Percentiles rank a stretch among this genome's conserved stretches.
Conservation (phyloP, 1,284 basidiomycete species). For the Sporisorium scitamineum region DNA sequence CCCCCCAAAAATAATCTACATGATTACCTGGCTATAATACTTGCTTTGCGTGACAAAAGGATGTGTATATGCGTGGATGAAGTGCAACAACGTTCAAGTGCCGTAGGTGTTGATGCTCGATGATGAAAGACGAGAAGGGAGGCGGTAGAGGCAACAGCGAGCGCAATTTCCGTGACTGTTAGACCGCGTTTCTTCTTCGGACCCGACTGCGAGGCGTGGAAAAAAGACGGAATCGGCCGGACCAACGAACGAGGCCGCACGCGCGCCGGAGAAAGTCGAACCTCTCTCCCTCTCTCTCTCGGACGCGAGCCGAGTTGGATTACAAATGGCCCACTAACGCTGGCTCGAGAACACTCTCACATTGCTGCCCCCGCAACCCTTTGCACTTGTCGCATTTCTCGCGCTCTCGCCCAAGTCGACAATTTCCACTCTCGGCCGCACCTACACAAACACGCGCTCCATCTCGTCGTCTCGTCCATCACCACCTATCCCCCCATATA, state of each 20-base stretch:
- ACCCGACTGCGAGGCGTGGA: neutral
- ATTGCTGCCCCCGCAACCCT: constrained; percentile 14
- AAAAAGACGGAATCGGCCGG: constrained; percentile 42
- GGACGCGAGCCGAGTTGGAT: constrained; percentile 11
- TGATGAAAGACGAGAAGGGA: neutral
- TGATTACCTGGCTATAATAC: constrained; percentile 38
- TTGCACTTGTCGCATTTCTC: too few relatives aligned
- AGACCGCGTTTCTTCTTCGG: neutral
- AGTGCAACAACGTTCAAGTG: neutral
- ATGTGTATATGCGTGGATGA: neutral
- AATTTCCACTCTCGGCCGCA: too few relatives aligned
- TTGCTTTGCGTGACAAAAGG: neutral
- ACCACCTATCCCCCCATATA: neutral
- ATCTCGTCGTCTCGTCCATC: neutral
- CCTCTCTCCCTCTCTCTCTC: neutral
- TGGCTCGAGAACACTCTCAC: constrained; percentile 13
- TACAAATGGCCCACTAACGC: constrained; percentile 21
- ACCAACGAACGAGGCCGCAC: constrained; percentile 15
- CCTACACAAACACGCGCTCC: constrained; percentile 7
- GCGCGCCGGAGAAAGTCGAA: constrained; percentile 31
- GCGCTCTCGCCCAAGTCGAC: too few relatives aligned
- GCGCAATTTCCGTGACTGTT: neutral
- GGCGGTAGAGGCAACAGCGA: neutral
- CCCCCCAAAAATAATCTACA: constrained; percentile 46
- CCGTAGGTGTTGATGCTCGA: neutral